A percentile compares a stretch with the other conserved stretches of the same genome.
phyloP scores from a whole-genome alignment of 352 stramenopile species.

The Aphanomyces euteiches region DNA sequence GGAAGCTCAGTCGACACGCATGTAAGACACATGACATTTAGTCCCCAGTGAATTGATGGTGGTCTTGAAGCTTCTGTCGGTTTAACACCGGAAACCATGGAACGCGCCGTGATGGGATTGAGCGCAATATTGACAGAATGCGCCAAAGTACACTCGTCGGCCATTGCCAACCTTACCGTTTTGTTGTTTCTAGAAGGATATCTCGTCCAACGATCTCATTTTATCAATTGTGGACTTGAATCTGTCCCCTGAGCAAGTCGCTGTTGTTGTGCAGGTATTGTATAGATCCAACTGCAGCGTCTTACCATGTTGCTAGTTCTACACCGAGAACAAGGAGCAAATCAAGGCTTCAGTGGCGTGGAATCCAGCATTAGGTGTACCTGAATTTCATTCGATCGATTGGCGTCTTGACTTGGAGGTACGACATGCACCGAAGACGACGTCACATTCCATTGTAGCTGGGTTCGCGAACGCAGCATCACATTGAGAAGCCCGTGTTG shows the following conservation, averaged over 20 bases:
- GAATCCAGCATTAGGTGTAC: constrained; percentile 42
- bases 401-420: constrained; percentile 84
- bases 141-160: constrained; percentile 43
- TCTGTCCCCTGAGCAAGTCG: constrained; percentile 41
- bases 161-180: not conserved
- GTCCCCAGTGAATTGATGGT: not conserved
- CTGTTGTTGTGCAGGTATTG: constrained; percentile 46
- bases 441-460: constrained; percentile 37
- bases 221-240: constrained; percentile 47
- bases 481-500: constrained; percentile 62
- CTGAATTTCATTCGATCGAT: constrained; percentile 59
- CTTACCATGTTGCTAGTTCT: constrained; percentile 41
- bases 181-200: constrained; percentile 38
- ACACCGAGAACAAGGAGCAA: constrained; percentile 41
- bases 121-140: constrained; percentile 75
- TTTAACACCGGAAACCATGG: constrained; percentile 53
- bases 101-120: constrained; percentile 53
- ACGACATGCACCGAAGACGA: not conserved
- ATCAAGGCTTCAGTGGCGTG: constrained; percentile 53
- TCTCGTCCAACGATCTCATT: constrained; percentile 44
- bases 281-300: not conserved
- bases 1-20: constrained; percentile 22
- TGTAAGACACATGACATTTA: not conserved
- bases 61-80: constrained; percentile 44
- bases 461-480: constrained; percentile 54